These are phyloP conservation scores for Moringa oleifera DNA, from an alignment of 345 rosid species.

Conservation along the genomic window DNA sequence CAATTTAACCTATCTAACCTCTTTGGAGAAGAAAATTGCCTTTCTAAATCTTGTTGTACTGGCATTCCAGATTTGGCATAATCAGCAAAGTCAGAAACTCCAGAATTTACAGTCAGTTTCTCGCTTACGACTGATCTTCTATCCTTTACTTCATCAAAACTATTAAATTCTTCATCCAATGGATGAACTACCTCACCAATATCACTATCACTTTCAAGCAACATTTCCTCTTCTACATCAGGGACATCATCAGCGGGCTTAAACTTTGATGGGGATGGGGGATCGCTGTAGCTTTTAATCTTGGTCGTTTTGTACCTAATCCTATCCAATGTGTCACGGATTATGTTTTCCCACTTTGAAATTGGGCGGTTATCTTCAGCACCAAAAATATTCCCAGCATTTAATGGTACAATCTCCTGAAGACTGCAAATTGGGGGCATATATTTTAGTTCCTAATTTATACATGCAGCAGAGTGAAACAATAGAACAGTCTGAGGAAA, in stretches of 20 bases:
- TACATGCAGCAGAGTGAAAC: not conserved
- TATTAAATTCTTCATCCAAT: conserved; percentile 45
- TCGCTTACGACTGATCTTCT: conserved; percentile 22
- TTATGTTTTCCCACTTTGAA: conserved; percentile 76
- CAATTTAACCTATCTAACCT: conserved; percentile 63
- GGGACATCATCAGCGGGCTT: conserved; percentile 60
- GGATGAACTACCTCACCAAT: conserved; percentile 79
- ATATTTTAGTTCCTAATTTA: too few species aligned
- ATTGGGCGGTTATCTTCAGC: conserved; percentile 86
- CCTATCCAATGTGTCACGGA: conserved; percentile 68
- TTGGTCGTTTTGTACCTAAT: conserved; percentile 36
- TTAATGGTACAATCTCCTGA: conserved; percentile 93
- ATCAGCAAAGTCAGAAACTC: conserved; percentile 13
- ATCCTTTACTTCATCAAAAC: conserved; percentile 21
- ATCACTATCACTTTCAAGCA: conserved; percentile 73
- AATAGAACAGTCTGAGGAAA: too few species aligned
- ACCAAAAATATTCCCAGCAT: conserved; percentile 92
- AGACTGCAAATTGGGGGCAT: conserved; percentile 37
- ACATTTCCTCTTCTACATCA: conserved; percentile 59
- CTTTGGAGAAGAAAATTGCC: conserved; percentile 55
- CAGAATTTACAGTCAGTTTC: conserved; percentile 16
- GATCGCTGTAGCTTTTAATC: conserved; percentile 84
- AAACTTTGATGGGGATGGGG: conserved; percentile 85
- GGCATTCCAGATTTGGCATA: conserved; percentile 25
- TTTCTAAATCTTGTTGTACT: conserved; percentile 38